Percentiles rank a stretch among this genome's conserved stretches.
These are phyloP conservation scores for Wickerhamomyces sydowiorum DNA, from an alignment of 805 yeast genomes.

Conservation along the genomic window DNA sequence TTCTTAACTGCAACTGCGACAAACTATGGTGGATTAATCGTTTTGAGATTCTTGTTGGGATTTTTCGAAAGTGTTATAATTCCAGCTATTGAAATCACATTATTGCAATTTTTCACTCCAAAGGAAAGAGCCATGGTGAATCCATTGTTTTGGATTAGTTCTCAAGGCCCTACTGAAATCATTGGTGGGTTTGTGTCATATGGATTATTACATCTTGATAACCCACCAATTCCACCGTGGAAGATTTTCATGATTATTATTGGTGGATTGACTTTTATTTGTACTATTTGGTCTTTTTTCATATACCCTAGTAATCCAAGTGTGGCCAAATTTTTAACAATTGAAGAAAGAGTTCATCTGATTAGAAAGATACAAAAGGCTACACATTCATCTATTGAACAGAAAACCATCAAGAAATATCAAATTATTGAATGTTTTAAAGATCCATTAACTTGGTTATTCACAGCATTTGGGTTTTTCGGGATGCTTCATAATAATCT, in stretches of 20 bases:
- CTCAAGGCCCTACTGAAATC: conserved; percentile 29
- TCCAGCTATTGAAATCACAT: conserved; percentile 30
- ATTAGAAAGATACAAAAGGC: conserved; percentile 30
- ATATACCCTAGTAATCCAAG: conserved; percentile 44
- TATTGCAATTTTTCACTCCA: conserved; percentile 34
- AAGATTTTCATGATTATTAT: conserved; percentile 38
- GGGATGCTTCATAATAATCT: conserved; percentile 40
- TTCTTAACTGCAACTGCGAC: conserved; percentile 2
- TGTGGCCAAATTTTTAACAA: conserved; percentile 31
- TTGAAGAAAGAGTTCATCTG: conserved; percentile 34
- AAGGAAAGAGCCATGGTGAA: conserved; percentile 34
- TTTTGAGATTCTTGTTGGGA: conserved; percentile 29
- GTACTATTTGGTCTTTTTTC: conserved; percentile 22
- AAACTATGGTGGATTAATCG: conserved; percentile 6
- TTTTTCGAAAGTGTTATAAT: conserved; percentile 29
- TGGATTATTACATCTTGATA: conserved; percentile 10
- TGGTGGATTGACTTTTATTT: conserved; percentile 37
- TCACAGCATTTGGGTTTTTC: conserved; percentile 27
- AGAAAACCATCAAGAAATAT: conserved; percentile 31
- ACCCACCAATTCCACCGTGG: conserved; percentile 29
- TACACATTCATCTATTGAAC: conserved; percentile 32
- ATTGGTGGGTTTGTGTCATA: conserved; percentile 33
- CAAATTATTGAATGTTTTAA: conserved; percentile 34
- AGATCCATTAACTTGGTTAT: conserved; percentile 33
- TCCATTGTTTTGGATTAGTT: conserved; percentile 38